Conservation (phyloP, 306 rosid genomes). For the Pyrus betulifolia region DNA sequence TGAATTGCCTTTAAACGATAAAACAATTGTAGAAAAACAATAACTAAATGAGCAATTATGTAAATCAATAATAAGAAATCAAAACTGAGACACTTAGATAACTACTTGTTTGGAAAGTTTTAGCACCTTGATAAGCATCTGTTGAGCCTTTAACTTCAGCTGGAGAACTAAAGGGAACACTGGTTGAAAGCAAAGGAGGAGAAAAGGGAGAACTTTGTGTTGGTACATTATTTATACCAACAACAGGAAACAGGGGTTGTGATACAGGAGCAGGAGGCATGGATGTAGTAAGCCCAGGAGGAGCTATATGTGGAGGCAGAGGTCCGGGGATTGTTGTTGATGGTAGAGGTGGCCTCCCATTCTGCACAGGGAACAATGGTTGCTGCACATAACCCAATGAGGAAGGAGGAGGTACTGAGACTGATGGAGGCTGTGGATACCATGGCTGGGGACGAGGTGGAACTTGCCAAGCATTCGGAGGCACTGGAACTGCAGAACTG, state of each 20-base stretch:
- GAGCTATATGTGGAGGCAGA: conserved; percentile 53
- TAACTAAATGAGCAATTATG: not conserved
- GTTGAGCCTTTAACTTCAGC: conserved; percentile 35
- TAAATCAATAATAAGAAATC: not conserved
- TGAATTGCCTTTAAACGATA: not conserved
- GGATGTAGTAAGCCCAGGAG: conserved; percentile 81
- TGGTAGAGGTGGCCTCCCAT: conserved; percentile 58
- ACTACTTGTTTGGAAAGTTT: conserved; percentile 34
- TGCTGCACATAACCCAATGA: conserved; percentile 63
- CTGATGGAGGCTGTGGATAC: conserved; percentile 68
- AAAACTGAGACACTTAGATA: conserved; percentile 53
- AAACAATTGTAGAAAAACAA: not conserved
- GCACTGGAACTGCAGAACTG: conserved; percentile 50
- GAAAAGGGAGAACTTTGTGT: conserved; percentile 66
- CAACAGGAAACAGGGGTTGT: conserved; percentile 96
- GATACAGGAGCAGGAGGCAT: conserved; percentile 61
- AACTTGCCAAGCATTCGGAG: conserved; percentile 63
- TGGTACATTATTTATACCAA: conserved; percentile 52
- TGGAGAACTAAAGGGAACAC: conserved; percentile 41
- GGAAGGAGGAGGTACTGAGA: conserved; percentile 67
- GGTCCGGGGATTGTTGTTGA: conserved; percentile 36
- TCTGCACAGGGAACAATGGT: conserved; percentile 98
- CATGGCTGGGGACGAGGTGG: conserved; percentile 86
- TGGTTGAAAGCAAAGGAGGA: conserved; percentile 42
- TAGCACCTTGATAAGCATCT: conserved; percentile 45